A percentile compares a stretch with the other conserved stretches of the same genome.
Conservation (phyloP, 768 basidiomycete genomes). For the Boletus subparvulus region DNA sequence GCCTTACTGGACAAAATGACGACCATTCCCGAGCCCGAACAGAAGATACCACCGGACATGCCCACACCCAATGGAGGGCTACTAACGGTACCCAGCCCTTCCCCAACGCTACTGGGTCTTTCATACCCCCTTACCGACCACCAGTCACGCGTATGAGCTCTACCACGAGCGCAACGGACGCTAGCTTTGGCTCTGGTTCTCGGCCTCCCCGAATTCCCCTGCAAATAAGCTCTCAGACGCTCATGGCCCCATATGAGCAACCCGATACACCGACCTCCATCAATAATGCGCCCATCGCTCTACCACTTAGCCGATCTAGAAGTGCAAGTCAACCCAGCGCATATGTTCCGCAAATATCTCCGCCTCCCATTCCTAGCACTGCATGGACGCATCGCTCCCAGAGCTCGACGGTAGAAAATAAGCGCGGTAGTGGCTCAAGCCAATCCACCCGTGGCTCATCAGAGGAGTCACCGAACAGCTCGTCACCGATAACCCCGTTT, state of each 20-base stretch:
- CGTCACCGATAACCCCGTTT: conserved; percentile 86
- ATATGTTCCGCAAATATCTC: conserved; percentile 53
- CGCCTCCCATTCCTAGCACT: conserved; percentile 53
- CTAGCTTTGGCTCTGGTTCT: conserved; percentile 33
- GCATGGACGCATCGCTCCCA: conserved; percentile 51
- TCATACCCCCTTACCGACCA: conserved; percentile 37
- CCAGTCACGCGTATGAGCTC: conserved; percentile 49
- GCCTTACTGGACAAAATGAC: conserved; percentile 51
- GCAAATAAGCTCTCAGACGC: conserved; percentile 65
- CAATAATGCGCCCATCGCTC: conserved; percentile 19
- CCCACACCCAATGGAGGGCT: conserved; percentile 63
- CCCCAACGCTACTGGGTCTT: conserved; percentile 20
- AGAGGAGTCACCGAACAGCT: conserved; percentile 81
- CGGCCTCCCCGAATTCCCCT: conserved; percentile 46
- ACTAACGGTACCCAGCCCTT: conserved; percentile 45
- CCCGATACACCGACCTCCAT: conserved; percentile 38
- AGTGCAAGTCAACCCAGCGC: conserved; percentile 80
- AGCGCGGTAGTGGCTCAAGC: conserved; percentile 83
- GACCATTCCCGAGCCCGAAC: conserved; percentile 66
- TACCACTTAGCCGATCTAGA: conserved; percentile 55
- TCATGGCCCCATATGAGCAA: conserved; percentile 54
- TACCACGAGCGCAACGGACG: conserved; percentile 44
- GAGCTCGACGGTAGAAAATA: conserved; percentile 44
- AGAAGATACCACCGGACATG: conserved; percentile 62
- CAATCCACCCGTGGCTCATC: conserved; percentile 77